Base-by-base conservation (phyloP, 2,329 filamentous ascomycete genomes). In the Boeremia lycopersici region DNA sequence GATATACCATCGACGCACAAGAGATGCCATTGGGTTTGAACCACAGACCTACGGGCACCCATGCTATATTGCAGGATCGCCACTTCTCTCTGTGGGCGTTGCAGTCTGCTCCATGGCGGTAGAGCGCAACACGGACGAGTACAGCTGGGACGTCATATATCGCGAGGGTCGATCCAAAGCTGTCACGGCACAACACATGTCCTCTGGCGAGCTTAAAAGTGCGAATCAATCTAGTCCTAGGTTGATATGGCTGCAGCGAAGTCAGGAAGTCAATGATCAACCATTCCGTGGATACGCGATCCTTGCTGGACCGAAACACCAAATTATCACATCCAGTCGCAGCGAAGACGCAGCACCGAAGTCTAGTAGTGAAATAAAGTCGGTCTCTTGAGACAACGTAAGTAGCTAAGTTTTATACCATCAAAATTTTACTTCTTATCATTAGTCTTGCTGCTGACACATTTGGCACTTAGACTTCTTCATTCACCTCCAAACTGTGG, bases 211-310 rank as follows among this genome's bases (percentile, higher is more conserved):
- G n/a, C n/a, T n/a, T n/a, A n/a, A n/a, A n/a, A n/a, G n/a, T n/a
- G n/a, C n/a, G n/a, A n/a, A n/a, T n/a, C n/a, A 40, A 9, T 11
- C 11, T n/a, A 8, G 38, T 28, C 38, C 38, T 17, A 34, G 45
- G 28, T 2, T 48, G 3, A 6, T 48, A 1, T 48, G 45, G 45
- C 45, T 48, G 13, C 45, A 48, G 28, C 8, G 39, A 25, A 30
- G 15, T 26, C 45, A 48, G 12, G 45, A 48, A 40, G 45, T 48
- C 2, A 48, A 17, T 11, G 45, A 48, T 13, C 45, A 48, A 34
- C 13, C 35, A 8, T 48, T 48, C 26, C 26, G 25, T n/a, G 45
- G 34, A 31, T 40, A 48, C 15, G 45, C 34, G 4, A 48, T 48
- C 15, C 35, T 48, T 31, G 45, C 25, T 9, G 45, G 45, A 8